These are phyloP conservation scores for Heliosperma pusillum DNA, from an alignment of 148 eudicot species.

Conservation along the genomic window DNA sequence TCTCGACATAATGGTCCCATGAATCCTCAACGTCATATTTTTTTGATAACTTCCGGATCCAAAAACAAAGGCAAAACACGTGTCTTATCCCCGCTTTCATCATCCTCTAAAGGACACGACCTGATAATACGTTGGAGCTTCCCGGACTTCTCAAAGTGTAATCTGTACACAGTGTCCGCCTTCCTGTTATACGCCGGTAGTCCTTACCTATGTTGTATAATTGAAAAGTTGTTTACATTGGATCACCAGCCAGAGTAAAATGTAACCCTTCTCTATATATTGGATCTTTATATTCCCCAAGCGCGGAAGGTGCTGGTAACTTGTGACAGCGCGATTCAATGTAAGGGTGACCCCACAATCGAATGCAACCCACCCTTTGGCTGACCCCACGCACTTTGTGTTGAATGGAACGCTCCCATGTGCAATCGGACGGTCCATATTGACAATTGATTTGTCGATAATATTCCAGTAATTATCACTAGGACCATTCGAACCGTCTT, in stretches of 20 bases:
- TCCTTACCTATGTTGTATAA: no score
- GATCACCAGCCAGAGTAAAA: not conserved
- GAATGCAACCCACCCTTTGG: not conserved
- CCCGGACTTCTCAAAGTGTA: not conserved
- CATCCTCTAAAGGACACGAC: not conserved
- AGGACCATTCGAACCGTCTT: constrained; percentile 2
- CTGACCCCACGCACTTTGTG: not conserved
- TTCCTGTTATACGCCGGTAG: not conserved
- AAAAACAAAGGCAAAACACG: not conserved
- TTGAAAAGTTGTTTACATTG: not conserved
- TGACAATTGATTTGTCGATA: not conserved
- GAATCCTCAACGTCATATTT: not conserved
- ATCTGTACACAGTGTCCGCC: not conserved
- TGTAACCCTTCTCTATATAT: not conserved
- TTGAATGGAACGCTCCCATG: not conserved
- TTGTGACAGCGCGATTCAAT: not conserved
- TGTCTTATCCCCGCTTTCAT: no score
- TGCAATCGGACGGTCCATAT: not conserved
- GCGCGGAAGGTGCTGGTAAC: not conserved
- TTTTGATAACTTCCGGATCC: not conserved
- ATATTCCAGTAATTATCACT: not conserved
- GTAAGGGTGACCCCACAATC: not conserved
- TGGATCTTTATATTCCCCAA: no score
- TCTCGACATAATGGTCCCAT: not conserved
- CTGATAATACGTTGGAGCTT: not conserved